phyloP scores from a whole-genome alignment of 2,329 filamentous ascomycete genomes.

The Phoma sp. region DNA sequence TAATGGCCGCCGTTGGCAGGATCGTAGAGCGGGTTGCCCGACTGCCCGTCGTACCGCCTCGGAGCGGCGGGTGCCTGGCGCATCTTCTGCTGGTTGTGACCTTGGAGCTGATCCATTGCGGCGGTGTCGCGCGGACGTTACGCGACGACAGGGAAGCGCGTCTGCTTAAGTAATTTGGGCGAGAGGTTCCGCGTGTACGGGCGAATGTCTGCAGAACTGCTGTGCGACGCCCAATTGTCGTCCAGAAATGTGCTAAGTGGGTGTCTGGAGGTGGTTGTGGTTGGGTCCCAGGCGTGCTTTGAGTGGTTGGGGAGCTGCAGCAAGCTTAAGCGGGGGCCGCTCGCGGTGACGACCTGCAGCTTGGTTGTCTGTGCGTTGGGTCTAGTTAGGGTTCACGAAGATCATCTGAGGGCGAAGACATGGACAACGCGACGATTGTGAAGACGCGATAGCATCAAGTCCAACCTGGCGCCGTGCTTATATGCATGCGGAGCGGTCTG shows the following conservation, averaged over 20 bases:
- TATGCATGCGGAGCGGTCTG: constrained; percentile 32
- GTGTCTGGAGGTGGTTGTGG: constrained; percentile 42
- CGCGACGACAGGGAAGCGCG: constrained; percentile 40
- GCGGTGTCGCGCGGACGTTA: constrained; percentile 42
- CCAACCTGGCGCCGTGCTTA: constrained; percentile 32
- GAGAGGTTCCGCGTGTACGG: neutral
- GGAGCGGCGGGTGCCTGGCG: constrained; percentile 47
- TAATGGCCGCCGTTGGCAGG: constrained; percentile 58
- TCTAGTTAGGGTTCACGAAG: neutral
- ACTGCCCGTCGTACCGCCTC: constrained; percentile 59
- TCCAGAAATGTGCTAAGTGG: constrained; percentile 32
- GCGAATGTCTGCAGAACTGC: neutral
- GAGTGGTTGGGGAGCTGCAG: constrained; percentile 39
- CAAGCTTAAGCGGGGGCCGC: constrained; percentile 33
- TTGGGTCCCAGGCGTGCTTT: constrained; percentile 43
- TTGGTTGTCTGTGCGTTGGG: neutral
- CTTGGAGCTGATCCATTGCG: constrained; percentile 49
- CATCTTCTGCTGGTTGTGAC: constrained; percentile 48
- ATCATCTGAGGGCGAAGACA: neutral
- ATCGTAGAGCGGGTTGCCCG: constrained; percentile 59
- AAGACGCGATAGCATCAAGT: too few relatives aligned
- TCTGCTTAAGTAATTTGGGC: constrained; percentile 22
- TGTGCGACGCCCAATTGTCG: constrained; percentile 38
- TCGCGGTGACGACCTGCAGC: constrained; percentile 12
- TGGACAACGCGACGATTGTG: neutral